phyloP scores from a whole-genome alignment of 805 yeast species.

The Yarrowia bubula region DNA sequence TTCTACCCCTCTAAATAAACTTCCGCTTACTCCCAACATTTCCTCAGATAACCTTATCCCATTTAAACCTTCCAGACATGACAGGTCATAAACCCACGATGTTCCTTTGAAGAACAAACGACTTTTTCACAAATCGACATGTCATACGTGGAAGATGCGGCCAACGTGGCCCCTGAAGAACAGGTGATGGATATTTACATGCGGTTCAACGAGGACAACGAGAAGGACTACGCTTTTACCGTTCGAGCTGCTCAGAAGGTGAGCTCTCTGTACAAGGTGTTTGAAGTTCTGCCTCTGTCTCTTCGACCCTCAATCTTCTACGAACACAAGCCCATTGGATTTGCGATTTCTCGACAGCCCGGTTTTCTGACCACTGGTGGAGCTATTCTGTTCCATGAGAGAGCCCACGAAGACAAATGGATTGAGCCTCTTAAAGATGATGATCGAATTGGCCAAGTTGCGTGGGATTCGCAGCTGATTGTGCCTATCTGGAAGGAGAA shows the following conservation, averaged over 20 bases:
- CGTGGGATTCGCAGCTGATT: conserved; percentile 90
- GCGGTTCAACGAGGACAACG: conserved; percentile 80
- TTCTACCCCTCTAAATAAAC: background rate
- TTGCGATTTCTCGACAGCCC: conserved; percentile 60
- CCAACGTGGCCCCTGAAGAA: conserved; percentile 22
- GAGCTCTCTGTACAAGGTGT: conserved; percentile 57
- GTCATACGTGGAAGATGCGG: conserved; percentile 22
- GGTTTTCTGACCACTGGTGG: conserved; percentile 86
- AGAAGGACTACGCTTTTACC: conserved; percentile 86
- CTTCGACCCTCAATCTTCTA: conserved; percentile 80
- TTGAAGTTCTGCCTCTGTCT: conserved; percentile 65
- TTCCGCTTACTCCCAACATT: conserved; percentile 6
- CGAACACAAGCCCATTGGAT: conserved; percentile 60
- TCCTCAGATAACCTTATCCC: background rate
- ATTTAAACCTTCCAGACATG: background rate
- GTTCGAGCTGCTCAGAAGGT: conserved; percentile 59
- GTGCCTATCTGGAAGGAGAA: conserved; percentile 66
- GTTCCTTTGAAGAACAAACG: background rate
- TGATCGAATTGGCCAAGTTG: conserved; percentile 53
- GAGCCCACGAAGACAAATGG: conserved; percentile 52
- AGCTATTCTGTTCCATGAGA: conserved; percentile 63
- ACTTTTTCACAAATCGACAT: background rate
- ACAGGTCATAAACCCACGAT: background rate
- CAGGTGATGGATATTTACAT: conserved; percentile 50
- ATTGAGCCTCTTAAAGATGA: conserved; percentile 50